Percentiles rank a stretch among this genome's conserved stretches.
Evolutionary conservation across 2,329 filamentous ascomycete species (phyloP).

Genomic region (Aspergillus piperis): DNA sequence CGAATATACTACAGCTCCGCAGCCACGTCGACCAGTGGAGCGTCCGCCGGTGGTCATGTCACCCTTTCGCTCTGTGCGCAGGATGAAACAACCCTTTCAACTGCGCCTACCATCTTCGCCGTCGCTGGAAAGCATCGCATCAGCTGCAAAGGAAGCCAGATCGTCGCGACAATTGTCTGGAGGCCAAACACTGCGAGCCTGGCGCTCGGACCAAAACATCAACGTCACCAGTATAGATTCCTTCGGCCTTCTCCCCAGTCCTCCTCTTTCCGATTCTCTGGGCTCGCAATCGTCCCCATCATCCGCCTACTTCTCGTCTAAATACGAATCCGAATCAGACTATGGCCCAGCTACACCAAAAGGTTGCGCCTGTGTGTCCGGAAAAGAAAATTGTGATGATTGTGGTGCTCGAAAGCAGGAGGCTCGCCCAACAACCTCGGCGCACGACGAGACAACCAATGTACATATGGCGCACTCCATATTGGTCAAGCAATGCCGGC

Average conservation of each 20-base stretch:
- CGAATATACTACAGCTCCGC: slow-evolving; percentile 29
- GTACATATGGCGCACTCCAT: slow-evolving; percentile 37
- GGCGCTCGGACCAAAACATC: slow-evolving; percentile 41
- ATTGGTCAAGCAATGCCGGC: slow-evolving; percentile 32
- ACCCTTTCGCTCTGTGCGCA: slow-evolving; percentile 42
- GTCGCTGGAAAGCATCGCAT: slow-evolving; percentile 30
- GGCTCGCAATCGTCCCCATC: slow-evolving; percentile 29
- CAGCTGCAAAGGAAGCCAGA: slow-evolving; percentile 23
- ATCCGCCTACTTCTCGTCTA: slow-evolving; percentile 30
- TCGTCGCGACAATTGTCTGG: slow-evolving; percentile 23
- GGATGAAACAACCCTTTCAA: slow-evolving; percentile 44
- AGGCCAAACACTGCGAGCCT: slow-evolving; percentile 33
- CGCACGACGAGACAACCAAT: slow-evolving; percentile 27
- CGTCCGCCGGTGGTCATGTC: slow-evolving; percentile 33
- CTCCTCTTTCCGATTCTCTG: slow-evolving; percentile 38
- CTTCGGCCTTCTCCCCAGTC: slow-evolving; percentile 41
- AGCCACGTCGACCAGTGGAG: slow-evolving; percentile 29
- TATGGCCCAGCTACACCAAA: slow-evolving; percentile 13
- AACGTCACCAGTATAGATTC: slow-evolving; percentile 32
- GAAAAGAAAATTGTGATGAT: slow-evolving; percentile 15
- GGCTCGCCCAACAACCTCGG: slow-evolving; percentile 8
- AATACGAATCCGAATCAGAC: slow-evolving; percentile 22
- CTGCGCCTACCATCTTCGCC: slow-evolving; percentile 39
- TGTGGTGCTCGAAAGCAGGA: slow-evolving; percentile 22
- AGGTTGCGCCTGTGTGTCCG: slow-evolving; percentile 11